phyloP scores from a whole-genome alignment of 164 flowering plant genomes.

The Brasenia schreberi region DNA sequence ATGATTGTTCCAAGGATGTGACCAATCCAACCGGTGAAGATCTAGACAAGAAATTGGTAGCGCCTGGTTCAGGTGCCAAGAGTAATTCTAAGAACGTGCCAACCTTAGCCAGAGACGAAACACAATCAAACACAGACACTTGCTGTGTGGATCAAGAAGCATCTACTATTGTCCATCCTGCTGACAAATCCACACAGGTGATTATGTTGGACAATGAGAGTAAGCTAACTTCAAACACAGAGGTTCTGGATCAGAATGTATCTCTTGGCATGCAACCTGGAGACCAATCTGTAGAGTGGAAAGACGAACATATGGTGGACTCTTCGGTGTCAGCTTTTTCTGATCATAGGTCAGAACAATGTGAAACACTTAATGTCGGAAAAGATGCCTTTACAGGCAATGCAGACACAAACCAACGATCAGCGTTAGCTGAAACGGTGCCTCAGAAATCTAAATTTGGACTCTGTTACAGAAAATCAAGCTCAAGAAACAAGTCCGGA shows the following conservation, averaged over 20 bases:
- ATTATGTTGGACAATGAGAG: not conserved
- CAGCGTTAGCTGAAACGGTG: slow-evolving; percentile 20
- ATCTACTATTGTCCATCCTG: not conserved
- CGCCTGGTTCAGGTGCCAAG: not conserved
- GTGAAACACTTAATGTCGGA: not conserved
- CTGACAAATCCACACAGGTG: not conserved
- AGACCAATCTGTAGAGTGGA: not conserved
- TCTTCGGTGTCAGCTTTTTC: not conserved
- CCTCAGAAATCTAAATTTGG: slow-evolving; percentile 18
- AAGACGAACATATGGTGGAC: not conserved
- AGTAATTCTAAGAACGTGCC: not conserved
- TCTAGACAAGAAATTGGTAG: not conserved
- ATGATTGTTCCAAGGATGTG: not conserved
- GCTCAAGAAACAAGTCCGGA: slow-evolving; percentile 13
- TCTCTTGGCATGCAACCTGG: not conserved
- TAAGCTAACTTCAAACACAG: not conserved
- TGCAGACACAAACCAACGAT: not conserved
- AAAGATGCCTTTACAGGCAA: not conserved
- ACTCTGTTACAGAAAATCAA: slow-evolving; percentile 17
- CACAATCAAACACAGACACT: not conserved
- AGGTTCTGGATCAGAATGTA: not conserved
- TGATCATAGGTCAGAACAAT: not conserved
- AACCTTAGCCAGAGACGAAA: not conserved
- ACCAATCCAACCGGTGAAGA: not conserved
- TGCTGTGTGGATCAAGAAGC: not conserved